A percentile compares a stretch with the other conserved stretches of the same genome.
phyloP scores from a whole-genome alignment of 2,329 filamentous ascomycete species.

The Claviceps sp. region DNA sequence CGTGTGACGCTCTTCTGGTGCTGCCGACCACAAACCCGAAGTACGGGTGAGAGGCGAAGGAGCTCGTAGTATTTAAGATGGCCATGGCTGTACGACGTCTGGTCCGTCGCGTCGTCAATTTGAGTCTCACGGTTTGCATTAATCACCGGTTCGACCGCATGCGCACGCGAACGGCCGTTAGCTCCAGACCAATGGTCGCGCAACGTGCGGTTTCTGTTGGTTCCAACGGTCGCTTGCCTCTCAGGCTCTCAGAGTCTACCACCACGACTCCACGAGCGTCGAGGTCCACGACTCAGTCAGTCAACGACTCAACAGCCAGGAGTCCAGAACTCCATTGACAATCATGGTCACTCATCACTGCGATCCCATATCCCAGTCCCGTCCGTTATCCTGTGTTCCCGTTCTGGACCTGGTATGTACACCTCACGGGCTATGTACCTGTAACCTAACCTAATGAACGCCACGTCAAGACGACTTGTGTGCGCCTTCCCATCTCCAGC shows the following conservation, averaged over 20 bases:
- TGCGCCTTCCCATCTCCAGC: neutral
- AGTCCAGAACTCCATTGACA: too few species aligned
- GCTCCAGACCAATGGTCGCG: neutral
- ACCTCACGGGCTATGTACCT: too few species aligned
- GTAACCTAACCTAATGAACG: too few species aligned
- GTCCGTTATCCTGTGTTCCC: too few species aligned
- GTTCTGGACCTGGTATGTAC: too few species aligned
- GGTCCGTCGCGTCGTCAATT: neutral
- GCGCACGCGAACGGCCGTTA: neutral
- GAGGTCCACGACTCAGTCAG: too few species aligned
- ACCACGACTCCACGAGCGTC: too few species aligned
- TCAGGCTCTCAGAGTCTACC: too few species aligned
- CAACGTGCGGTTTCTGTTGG: neutral
- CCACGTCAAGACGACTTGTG: too few species aligned
- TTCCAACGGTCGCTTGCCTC: constrained; percentile 2
- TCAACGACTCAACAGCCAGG: too few species aligned
- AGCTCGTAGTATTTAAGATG: neutral
- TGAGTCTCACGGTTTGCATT: neutral
- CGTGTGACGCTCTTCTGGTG: neutral
- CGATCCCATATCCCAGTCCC: too few species aligned
- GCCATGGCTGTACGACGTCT: neutral
- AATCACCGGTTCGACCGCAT: neutral
- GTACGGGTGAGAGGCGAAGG: neutral
- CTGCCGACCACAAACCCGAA: neutral
- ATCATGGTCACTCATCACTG: too few species aligned